Evolutionary conservation across 2,329 filamentous ascomycete genomes (phyloP), one percentile per base, ranked within the genome.

Genomic region (Diatrype stigma): DNA sequence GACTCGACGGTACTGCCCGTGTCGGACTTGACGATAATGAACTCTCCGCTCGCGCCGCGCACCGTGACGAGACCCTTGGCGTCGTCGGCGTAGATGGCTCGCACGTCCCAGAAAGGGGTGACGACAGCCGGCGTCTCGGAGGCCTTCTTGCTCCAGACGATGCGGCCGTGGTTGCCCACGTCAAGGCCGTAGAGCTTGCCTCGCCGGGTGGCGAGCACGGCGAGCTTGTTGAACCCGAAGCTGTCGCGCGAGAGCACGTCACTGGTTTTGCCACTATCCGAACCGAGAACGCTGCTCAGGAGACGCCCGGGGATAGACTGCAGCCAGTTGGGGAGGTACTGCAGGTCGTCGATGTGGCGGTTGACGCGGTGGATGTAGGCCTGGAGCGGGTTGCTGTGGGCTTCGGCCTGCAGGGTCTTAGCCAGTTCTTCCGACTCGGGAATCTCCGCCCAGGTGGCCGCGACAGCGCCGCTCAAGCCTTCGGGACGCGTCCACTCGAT

Each of bases 351-450:
- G 14, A 90, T 62, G 65, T 99, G 94, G 44, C 94, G 87, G 56
- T 81, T 87, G 14, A 96, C 78, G 14, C 94, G 87, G 70, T 96
- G 91, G 26, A 93, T 72, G 63, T 96, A 99, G n/a, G 94, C 94
- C 11, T 81, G 77, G 6, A 89, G 63, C 3, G 89, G 78, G 64
- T 87, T 96, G 63, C 86, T 87, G 64, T 96, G 88, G 3, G 89
- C 88, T 70, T 99, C 93, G 22, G 89, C 82, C 58, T 96, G 88
- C 7, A 97, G 76, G 28, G 90, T 89, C 66, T 89, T 86, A 6
- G 85, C 90, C 46, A 96, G 75, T 47, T 84, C 80, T 64, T 92
- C 87, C 16, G 81, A 80, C 58, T 86, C 83, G 12, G 86, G 85
- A 6, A 90, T 80, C 46, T 93, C 89, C 1, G 87, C 88, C 80